A percentile compares a stretch with the other conserved stretches of the same genome.
phyloP scores from a whole-genome alignment of 805 yeast genomes.

The Candida ulmi region DNA sequence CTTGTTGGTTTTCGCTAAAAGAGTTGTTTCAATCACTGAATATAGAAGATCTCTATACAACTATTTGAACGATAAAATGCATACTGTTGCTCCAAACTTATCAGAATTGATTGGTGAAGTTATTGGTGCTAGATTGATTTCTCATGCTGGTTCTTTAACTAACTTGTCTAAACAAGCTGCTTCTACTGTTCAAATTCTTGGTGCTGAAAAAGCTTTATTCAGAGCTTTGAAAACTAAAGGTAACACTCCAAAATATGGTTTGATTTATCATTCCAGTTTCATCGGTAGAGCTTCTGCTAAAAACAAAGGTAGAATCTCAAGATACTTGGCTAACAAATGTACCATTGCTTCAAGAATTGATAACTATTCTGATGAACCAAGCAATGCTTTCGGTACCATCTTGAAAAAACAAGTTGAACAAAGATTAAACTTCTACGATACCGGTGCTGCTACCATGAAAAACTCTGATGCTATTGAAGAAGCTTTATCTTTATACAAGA shows the following conservation, averaged over 20 bases:
- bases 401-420: slow-evolving; percentile 97
- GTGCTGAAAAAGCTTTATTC: slow-evolving; percentile 98
- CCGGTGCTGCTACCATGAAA: slow-evolving; percentile 96
- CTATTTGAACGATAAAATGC: slow-evolving; percentile 93
- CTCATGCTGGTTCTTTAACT: slow-evolving; percentile 97
- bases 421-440: slow-evolving; percentile 90
- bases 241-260: slow-evolving; percentile 97
- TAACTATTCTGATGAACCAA: slow-evolving; percentile 92
- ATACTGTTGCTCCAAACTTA: slow-evolving; percentile 95
- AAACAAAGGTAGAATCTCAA: slow-evolving; percentile 98
- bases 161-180: slow-evolving; percentile 98
- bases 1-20: slow-evolving; percentile 84
- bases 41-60: slow-evolving; percentile 80
- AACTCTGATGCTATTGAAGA: slow-evolving; percentile 90
- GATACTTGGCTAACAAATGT: slow-evolving; percentile 98
- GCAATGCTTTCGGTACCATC: slow-evolving; percentile 82
- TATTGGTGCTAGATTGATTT: slow-evolving; percentile 96
- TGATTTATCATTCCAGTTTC: slow-evolving; percentile 91
- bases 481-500: slow-evolving; percentile 65
- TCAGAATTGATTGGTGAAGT: slow-evolving; percentile 97
- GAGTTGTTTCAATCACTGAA: slow-evolving; percentile 88
- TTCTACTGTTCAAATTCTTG: slow-evolving; percentile 96
- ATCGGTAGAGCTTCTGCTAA: slow-evolving; percentile 96
- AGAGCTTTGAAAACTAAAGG: slow-evolving; percentile 98
- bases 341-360: slow-evolving; percentile 98